Base-by-base conservation (phyloP, 495 filamentous ascomycete species). In the Aspergillus bridgeri region DNA sequence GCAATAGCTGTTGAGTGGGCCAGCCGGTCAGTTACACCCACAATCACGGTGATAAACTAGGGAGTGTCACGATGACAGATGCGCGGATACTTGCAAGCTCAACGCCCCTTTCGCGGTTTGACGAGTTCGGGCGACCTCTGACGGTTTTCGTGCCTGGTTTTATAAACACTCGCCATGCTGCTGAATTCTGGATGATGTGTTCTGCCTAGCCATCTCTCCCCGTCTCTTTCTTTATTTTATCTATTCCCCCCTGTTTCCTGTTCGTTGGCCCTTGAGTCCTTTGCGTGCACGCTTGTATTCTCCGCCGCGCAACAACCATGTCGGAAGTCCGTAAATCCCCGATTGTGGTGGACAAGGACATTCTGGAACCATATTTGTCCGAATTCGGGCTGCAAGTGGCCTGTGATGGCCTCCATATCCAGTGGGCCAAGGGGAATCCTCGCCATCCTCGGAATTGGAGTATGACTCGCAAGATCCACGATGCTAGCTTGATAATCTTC, bases 401-500 rank as follows among this genome's bases (percentile, higher is more conserved):
- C 24, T 57, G 65, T 2, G 70, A 76, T 60, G 70, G 69, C 2
- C 60, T 58, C 48, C 72, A 72, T 58, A 66, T 78, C 23, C 66
- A 69, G 53, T 79, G 75, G 74, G 54, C 57, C 15, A 46, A 61
- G 13, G 63, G 67, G 5, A 75, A 75, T 51, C 66, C 66, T 6
- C 66, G 62, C 23, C 72, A 77, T 64, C 75, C 77, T 27, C 67
- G 72, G 20, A 75, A 78, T 54, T 79, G 75, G 77, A 53, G 60
- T 27, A 27, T 51, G 8, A 11, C 42, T 8, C 61, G 73, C 18
- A 79, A 79, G 54, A 47, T 58, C 7, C 75, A 71, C 23, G 70
- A 78, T 59, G 58, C 66, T 29, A 53, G 56, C 13, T 45, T 78
- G 23, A 63, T 79, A 17, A 67, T 76, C 24, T 60, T 69, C 4